Conservation (phyloP, 106 monocot genomes). For the Apostasia ramifera region DNA sequence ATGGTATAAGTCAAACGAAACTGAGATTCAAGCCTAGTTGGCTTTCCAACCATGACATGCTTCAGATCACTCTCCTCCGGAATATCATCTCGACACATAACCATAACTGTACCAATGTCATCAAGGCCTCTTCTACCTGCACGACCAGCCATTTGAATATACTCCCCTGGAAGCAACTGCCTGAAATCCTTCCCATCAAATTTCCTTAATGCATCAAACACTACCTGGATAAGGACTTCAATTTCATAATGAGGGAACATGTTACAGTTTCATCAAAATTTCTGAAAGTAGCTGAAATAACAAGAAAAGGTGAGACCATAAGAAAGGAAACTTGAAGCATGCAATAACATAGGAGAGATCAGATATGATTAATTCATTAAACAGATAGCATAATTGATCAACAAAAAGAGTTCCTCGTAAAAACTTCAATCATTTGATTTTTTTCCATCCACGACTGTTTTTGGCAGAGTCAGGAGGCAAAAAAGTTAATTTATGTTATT, state of each 20-base stretch:
- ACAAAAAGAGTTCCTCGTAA: too few relatives aligned
- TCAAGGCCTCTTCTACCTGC: slow-evolving; percentile 94
- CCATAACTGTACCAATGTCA: slow-evolving; percentile 82
- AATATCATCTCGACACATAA: slow-evolving; percentile 95
- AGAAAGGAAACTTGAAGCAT: not conserved
- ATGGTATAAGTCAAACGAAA: slow-evolving; percentile 90
- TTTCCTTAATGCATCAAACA: slow-evolving; percentile 83
- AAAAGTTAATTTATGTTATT: too few relatives aligned
- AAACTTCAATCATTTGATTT: too few relatives aligned
- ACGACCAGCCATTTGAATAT: slow-evolving; percentile 99
- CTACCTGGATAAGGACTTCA: slow-evolving; percentile 40
- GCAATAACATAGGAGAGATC: not conserved
- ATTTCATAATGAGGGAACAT: not conserved
- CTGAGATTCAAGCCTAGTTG: slow-evolving; percentile 84
- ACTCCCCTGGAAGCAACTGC: slow-evolving; percentile 82
- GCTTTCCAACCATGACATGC: slow-evolving; percentile 78
- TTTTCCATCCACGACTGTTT: too few relatives aligned
- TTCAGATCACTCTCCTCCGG: slow-evolving; percentile 83
- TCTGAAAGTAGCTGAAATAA: not conserved
- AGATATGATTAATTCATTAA: not conserved
- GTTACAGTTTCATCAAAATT: not conserved
- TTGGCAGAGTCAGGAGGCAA: too few relatives aligned
- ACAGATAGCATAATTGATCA: not conserved
- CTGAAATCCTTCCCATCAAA: slow-evolving; percentile 96
- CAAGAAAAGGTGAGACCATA: not conserved